phyloP scores from a whole-genome alignment of 1,139 yeast genomes.

The Nakaseomyces kungkrabaensis region DNA sequence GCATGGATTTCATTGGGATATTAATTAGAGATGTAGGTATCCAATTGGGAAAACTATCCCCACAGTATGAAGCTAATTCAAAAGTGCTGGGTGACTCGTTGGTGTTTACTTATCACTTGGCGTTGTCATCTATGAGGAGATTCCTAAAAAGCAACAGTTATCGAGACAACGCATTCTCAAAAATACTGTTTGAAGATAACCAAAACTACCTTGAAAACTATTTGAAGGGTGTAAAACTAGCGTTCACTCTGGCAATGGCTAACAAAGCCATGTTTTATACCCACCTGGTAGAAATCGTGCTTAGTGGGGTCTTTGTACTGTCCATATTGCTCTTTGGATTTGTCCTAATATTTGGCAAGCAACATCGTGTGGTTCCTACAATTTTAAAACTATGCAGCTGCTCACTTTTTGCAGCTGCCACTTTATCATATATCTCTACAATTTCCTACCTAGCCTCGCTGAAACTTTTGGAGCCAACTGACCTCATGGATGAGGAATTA shows the following conservation, averaged over 20 bases:
- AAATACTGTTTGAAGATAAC: slow-evolving; percentile 4
- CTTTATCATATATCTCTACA: slow-evolving; percentile 8
- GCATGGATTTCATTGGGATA: slow-evolving; percentile 23
- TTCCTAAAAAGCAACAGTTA: slow-evolving; percentile 9
- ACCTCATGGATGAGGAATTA: neutral
- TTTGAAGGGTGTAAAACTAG: slow-evolving; percentile 12
- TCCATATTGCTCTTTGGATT: slow-evolving; percentile 10
- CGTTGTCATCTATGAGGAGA: slow-evolving; percentile 12
- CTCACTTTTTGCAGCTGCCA: slow-evolving; percentile 7
- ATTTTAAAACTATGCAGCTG: slow-evolving; percentile 7
- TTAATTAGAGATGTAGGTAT: slow-evolving; percentile 25
- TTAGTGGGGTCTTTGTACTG: neutral
- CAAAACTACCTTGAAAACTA: slow-evolving; percentile 2
- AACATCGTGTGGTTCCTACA: slow-evolving; percentile 7
- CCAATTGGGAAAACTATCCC: slow-evolving; percentile 21
- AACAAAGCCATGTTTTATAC: slow-evolving; percentile 8
- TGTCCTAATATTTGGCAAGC: slow-evolving; percentile 8
- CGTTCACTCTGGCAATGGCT: slow-evolving; percentile 10
- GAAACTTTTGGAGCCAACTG: slow-evolving; percentile 14
- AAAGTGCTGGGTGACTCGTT: slow-evolving; percentile 21
- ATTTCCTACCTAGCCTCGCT: slow-evolving; percentile 10
- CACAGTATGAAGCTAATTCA: slow-evolving; percentile 13
- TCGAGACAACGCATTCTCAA: slow-evolving; percentile 4
- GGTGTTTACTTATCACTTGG: slow-evolving; percentile 15
- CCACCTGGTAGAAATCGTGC: slow-evolving; percentile 1